A percentile compares a stretch with the other conserved stretches of the same genome.
These are phyloP conservation scores for Plantago ovata DNA, from an alignment of 257 asterid genomes.

Conservation along the genomic window DNA sequence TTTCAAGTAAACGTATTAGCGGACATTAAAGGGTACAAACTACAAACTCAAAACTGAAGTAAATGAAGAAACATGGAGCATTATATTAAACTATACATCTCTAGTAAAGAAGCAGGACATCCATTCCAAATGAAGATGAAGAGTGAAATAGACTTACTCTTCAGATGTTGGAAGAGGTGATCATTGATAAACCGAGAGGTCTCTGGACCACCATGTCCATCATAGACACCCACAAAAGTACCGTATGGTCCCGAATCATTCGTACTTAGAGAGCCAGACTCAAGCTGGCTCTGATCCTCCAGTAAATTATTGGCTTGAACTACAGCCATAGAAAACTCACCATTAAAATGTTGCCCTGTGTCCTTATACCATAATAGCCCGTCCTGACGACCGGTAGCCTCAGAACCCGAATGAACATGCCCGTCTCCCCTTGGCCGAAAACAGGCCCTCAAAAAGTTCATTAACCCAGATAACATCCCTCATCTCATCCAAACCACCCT, in stretches of 20 bases:
- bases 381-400: conserved; percentile 55
- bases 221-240: conserved; percentile 65
- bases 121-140: not conserved
- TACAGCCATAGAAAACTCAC: conserved; percentile 81
- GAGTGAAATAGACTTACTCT: conserved; percentile 40
- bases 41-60: conserved; percentile 1
- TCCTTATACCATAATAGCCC: conserved; percentile 77
- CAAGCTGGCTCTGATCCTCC: conserved; percentile 74
- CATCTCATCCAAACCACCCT: conserved; percentile 73
- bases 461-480: conserved; percentile 62
- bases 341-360: conserved; percentile 58
- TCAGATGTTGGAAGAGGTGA: conserved; percentile 56
- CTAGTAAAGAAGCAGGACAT: too few relatives aligned
- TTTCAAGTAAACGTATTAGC: not conserved
- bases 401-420: conserved; percentile 42
- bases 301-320: conserved; percentile 71
- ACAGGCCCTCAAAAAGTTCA: conserved; percentile 64
- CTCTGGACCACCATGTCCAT: conserved; percentile 83
- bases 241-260: conserved; percentile 63
- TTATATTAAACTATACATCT: too few relatives aligned
- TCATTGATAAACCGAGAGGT: conserved; percentile 61
- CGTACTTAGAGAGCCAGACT: conserved; percentile 57
- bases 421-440: conserved; percentile 52
- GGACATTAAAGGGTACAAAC: not conserved
- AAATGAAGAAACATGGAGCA: not conserved